Base-by-base conservation (phyloP, 164 flowering plant species). In the Magnolia officinalis region DNA sequence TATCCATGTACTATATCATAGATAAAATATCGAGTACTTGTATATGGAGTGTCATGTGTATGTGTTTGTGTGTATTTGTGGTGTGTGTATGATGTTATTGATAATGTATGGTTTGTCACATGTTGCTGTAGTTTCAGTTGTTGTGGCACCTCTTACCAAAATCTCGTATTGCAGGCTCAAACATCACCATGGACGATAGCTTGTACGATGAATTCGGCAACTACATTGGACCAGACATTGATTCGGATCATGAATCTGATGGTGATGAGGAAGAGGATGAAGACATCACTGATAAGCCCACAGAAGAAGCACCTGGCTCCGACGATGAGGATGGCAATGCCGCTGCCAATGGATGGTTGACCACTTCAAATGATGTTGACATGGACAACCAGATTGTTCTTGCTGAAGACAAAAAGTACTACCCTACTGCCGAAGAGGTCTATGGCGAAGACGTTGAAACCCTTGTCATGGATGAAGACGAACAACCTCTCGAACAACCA, bases 381-480 rank as follows among this genome's bases (percentile, higher is more conserved):
- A 89, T 96, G 91, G 97, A 92, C 49, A 91, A 90, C 75, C 99
- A 96, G 84, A 86, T 96, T 74, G 96, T 96, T 11, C 91, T 94
- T 23, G 96, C 99, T 0, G 99, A 96, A 81, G 98, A 96, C 81
- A 96, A 96, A 81, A 96, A 96, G 84, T 96, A 96, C 77, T 78
- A 78, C 50, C 80, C 80, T 4, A 78, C 77, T 67, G 79, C 75
- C 16, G 75, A 77, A 73, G 99, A 96, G 84, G 98, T 96, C 49
- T 96, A 93, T 75, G 98, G 98, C 1, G 98, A 92, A 51, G 99
- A 93, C 82, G 98, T 96, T 8, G 99, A 96, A 80, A 91, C 99
- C 23, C 86, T 96, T 45, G 99, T 96, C 23, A 93, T 91, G 97
- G 99, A 96, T 76, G 99, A 96, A 80, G 99, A 96, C 80, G 99